Conservation (phyloP, 192 early-diverging fungal genomes). For the Nowakowskiella sp. region DNA sequence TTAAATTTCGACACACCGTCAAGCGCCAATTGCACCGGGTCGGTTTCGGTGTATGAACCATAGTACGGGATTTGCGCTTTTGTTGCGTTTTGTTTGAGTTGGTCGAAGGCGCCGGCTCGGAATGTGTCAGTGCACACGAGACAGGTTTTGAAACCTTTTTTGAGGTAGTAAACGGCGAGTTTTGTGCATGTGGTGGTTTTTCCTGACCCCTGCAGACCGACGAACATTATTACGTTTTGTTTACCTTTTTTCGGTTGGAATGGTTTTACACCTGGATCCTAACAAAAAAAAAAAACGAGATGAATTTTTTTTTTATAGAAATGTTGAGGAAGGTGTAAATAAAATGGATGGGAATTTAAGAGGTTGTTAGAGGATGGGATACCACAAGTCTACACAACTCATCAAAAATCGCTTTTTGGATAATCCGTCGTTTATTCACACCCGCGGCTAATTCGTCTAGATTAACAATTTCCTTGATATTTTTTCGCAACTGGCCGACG, state of each 20-base stretch:
- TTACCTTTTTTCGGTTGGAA: constrained; percentile 79
- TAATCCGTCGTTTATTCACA: constrained; percentile 75
- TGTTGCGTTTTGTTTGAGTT: constrained; percentile 95
- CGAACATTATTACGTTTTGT: constrained; percentile 91
- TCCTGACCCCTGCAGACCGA: constrained; percentile 90
- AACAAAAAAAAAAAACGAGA: constrained; percentile 1
- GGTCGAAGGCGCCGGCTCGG: constrained; percentile 97
- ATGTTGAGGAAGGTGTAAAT: too few relatives aligned
- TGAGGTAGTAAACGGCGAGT: constrained; percentile 81
- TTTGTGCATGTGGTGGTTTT: constrained; percentile 98
- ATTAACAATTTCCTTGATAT: constrained; percentile 75
- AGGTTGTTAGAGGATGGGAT: too few relatives aligned
- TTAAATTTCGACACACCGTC: constrained; percentile 94
- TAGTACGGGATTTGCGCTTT: constrained; percentile 97
- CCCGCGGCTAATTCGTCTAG: constrained; percentile 75
- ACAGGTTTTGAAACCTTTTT: constrained; percentile 89
- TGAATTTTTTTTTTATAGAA: too few relatives aligned
- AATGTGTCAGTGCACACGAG: constrained; percentile 95
- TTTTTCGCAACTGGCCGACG: constrained; percentile 72
- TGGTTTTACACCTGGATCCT: constrained; percentile 68
- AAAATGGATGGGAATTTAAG: too few relatives aligned
- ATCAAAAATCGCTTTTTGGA: constrained; percentile 86
- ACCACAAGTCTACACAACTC: constrained; percentile 82
- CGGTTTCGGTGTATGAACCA: constrained; percentile 84
- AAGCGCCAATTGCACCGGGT: constrained; percentile 81